Conservation (phyloP, 257 asterid genomes). For the Galeopsis tetrahit region DNA sequence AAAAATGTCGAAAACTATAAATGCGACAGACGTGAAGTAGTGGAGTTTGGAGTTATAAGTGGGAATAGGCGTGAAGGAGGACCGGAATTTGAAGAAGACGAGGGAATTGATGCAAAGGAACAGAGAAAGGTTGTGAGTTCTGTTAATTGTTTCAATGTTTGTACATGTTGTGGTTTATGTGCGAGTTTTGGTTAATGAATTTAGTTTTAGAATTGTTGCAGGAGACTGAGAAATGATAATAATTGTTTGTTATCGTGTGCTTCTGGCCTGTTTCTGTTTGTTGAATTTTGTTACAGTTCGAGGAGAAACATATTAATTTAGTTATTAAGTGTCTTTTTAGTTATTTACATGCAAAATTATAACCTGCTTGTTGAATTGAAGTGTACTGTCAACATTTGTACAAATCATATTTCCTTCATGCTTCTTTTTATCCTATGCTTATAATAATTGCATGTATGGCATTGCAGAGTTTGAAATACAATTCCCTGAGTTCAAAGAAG, state of each 20-base stretch:
- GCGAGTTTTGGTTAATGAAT: not conserved
- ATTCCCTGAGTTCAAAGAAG: constrained; percentile 32
- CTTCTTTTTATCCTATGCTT: constrained; percentile 21
- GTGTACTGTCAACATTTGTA: constrained; percentile 28
- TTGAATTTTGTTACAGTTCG: not conserved
- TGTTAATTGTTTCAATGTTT: constrained; percentile 10
- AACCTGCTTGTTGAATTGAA: not conserved
- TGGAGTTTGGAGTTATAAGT: constrained; percentile 1
- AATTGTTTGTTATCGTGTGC: not conserved
- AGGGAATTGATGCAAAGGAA: constrained; percentile 20
- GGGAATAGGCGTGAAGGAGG: constrained; percentile 1
- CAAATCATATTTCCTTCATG: not conserved
- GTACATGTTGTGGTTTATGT: not conserved
- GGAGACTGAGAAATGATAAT: not conserved
- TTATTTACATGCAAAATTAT: not conserved
- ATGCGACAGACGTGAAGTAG: not conserved
- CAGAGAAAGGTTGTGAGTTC: constrained; percentile 37
- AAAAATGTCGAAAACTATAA: not conserved
- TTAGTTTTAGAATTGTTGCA: constrained; percentile 1
- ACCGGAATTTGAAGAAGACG: constrained; percentile 6
- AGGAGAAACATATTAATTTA: not conserved
- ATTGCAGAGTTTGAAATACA: constrained; percentile 45
- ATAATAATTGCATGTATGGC: constrained; percentile 36
- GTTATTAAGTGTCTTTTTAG: not conserved
- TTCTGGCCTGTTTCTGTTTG: not conserved